Conservation (phyloP, 176 grass and related monocot species). For the Tillandsia leiboldiana region DNA sequence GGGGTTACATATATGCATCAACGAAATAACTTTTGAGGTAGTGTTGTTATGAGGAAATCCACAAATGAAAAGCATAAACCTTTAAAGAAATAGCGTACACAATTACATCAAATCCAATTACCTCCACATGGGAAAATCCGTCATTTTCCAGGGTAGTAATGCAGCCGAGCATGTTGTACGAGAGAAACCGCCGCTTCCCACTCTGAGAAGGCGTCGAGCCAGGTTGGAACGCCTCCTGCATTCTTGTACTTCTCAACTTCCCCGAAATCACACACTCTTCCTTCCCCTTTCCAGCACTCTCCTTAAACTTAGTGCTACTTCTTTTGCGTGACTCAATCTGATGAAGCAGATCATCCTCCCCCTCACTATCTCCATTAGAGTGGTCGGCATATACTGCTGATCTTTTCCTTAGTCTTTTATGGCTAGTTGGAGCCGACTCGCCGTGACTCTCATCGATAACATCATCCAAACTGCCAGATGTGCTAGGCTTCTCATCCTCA, state of each 20-base stretch:
- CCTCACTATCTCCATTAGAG: constrained; percentile 48
- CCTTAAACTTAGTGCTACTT: constrained; percentile 39
- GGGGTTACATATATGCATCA: background rate
- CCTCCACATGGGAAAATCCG: constrained; percentile 78
- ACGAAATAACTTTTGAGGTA: background rate
- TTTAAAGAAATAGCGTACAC: background rate
- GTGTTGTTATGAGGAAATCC: background rate
- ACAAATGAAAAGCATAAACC: background rate
- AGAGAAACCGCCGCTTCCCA: constrained; percentile 69
- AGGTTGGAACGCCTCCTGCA: constrained; percentile 78
- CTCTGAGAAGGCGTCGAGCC: constrained; percentile 60
- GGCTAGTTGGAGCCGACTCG: constrained; percentile 37
- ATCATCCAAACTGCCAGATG: constrained; percentile 65
- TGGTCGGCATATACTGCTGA: constrained; percentile 23
- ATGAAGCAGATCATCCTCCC: constrained; percentile 38
- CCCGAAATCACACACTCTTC: constrained; percentile 41
- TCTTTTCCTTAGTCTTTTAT: constrained; percentile 46
- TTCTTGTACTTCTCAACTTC: constrained; percentile 31
- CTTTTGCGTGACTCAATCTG: constrained; percentile 54
- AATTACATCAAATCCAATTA: constrained; percentile 13
- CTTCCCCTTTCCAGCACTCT: constrained; percentile 17
- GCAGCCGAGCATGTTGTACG: constrained; percentile 85
- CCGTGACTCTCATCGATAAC: constrained; percentile 41
- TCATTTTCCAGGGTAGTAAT: constrained; percentile 89
- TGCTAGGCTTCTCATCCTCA: constrained; percentile 44